These are phyloP conservation scores for Linnemannia zychae DNA, from an alignment of 192 early-diverging fungal genomes.

Conservation along the genomic window DNA sequence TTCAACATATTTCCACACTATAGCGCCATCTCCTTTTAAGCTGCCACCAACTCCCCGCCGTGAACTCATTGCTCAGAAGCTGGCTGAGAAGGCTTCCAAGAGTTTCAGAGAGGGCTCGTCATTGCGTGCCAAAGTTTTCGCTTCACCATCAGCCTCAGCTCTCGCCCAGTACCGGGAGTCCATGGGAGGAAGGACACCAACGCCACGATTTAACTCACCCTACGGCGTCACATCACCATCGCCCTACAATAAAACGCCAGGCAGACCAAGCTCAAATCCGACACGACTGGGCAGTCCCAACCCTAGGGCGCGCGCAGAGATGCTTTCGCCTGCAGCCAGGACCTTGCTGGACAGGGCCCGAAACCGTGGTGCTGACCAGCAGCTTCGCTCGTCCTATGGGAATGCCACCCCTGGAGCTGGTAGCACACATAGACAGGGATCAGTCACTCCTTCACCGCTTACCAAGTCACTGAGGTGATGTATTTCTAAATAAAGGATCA, in stretches of 20 bases:
- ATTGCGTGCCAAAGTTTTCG: constrained; percentile 41
- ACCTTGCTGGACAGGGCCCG: constrained; percentile 36
- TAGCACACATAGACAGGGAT: background rate
- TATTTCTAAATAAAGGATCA: constrained; percentile 16
- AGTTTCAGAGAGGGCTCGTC: constrained; percentile 55
- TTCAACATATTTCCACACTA: background rate
- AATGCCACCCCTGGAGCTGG: background rate
- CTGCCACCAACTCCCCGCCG: constrained; percentile 75
- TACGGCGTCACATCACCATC: constrained; percentile 11
- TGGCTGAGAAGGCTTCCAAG: constrained; percentile 74
- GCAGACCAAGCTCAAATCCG: background rate
- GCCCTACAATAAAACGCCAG: background rate
- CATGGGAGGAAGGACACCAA: constrained; percentile 35
- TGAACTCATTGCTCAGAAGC: constrained; percentile 70
- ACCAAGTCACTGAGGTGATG: background rate
- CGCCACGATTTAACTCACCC: constrained; percentile 34
- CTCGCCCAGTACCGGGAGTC: constrained; percentile 31
- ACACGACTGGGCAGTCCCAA: constrained; percentile 37
- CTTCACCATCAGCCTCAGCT: constrained; percentile 28
- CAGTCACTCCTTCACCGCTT: constrained; percentile 41
- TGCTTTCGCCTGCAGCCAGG: constrained; percentile 57
- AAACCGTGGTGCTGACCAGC: constrained; percentile 37
- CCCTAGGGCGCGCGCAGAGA: constrained; percentile 39
- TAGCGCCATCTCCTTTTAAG: constrained; percentile 60
- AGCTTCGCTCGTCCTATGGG: constrained; percentile 55